These are phyloP conservation scores for Parmelia sp. DNA, from an alignment of 495 filamentous ascomycete genomes.

Conservation along the genomic window DNA sequence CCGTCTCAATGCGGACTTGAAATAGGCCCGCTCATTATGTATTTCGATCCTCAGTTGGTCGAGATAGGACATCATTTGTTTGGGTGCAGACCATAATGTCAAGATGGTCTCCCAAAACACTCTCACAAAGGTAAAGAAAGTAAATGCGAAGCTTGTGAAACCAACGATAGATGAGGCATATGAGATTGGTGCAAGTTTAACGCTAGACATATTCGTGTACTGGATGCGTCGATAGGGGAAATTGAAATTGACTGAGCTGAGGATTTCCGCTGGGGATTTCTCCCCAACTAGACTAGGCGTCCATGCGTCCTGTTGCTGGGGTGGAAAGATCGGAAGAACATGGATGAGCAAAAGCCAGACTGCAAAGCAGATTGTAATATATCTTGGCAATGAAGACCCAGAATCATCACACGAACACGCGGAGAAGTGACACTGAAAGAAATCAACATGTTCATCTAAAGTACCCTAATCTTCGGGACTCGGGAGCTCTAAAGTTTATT, in stretches of 20 bases:
- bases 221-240: background rate
- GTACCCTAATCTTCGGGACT: background rate
- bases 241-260: background rate
- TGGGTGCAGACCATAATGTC: constrained; percentile 25
- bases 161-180: constrained; percentile 25
- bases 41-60: constrained; percentile 25
- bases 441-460: constrained; percentile 9
- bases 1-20: constrained; percentile 24
- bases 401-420: constrained; percentile 9
- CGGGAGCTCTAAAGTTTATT: background rate
- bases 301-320: background rate
- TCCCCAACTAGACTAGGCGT: background rate
- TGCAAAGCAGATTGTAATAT: background rate
- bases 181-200: constrained; percentile 15
- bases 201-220: background rate
- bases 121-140: constrained; percentile 24
- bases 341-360: background rate
- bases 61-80: constrained; percentile 18
- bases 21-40: constrained; percentile 26
- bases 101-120: constrained; percentile 27
- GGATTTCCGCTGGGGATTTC: background rate
- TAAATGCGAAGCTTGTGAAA: constrained; percentile 27
- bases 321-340: background rate
- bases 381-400: background rate
- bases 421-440: background rate